phyloP scores from a whole-genome alignment of 768 basidiomycete species.

The Agaricus sinodeliciosus region DNA sequence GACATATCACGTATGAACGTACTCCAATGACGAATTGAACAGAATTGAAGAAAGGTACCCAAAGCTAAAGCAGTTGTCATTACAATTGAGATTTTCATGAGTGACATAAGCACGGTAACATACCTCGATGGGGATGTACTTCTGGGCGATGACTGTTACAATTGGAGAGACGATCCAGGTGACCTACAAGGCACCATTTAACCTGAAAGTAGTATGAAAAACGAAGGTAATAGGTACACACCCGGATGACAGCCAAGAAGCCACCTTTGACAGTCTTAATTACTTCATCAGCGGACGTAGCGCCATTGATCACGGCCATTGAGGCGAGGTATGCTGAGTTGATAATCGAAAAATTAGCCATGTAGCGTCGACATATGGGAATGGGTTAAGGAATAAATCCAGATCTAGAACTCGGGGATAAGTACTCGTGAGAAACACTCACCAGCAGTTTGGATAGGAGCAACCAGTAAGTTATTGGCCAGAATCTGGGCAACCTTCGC shows the following conservation, averaged over 20 bases:
- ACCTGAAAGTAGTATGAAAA: neutral
- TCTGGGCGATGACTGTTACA: slow-evolving; percentile 71
- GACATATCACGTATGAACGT: slow-evolving; percentile 19
- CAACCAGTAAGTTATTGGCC: slow-evolving; percentile 68
- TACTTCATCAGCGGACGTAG: slow-evolving; percentile 58
- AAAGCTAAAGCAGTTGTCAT: slow-evolving; percentile 41
- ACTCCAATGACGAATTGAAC: slow-evolving; percentile 76
- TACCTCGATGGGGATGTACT: slow-evolving; percentile 72
- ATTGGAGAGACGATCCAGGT: slow-evolving; percentile 77
- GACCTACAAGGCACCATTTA: slow-evolving; percentile 38
- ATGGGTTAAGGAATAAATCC: neutral
- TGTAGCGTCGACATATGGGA: neutral
- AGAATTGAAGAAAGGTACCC: slow-evolving; percentile 84
- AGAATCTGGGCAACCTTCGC: slow-evolving; percentile 69
- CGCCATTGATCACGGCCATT: slow-evolving; percentile 82
- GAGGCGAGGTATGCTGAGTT: slow-evolving; percentile 61
- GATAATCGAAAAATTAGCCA: neutral
- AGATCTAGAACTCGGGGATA: too few species aligned
- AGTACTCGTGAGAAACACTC: slow-evolving; percentile 16
- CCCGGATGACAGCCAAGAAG: slow-evolving; percentile 69
- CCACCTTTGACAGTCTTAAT: slow-evolving; percentile 62
- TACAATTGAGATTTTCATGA: too few species aligned
- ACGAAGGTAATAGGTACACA: slow-evolving; percentile 24
- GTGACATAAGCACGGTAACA: slow-evolving; percentile 13
- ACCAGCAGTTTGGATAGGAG: slow-evolving; percentile 72